These are phyloP conservation scores for Silene conica DNA, from an alignment of 148 eudicot species.

Conservation along the genomic window DNA sequence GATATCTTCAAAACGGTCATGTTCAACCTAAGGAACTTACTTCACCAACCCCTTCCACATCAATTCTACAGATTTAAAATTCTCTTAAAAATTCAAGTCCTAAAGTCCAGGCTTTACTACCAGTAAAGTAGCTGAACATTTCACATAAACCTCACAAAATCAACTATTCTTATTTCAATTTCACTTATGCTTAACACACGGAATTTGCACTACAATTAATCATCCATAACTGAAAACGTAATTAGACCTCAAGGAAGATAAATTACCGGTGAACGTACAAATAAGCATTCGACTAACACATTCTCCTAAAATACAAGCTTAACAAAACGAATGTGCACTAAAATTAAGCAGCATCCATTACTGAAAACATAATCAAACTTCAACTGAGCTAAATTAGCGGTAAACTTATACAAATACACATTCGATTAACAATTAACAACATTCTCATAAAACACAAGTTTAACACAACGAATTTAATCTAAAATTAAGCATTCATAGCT, in stretches of 20 bases:
- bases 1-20: neutral
- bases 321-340: neutral
- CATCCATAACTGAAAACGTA: too few species aligned
- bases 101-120: neutral
- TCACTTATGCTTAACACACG: neutral
- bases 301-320: neutral
- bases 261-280: neutral
- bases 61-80: neutral
- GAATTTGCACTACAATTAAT: too few species aligned
- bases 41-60: neutral
- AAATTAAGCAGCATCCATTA: neutral
- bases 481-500: neutral
- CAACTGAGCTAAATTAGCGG: too few species aligned
- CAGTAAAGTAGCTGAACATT: neutral
- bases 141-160: neutral
- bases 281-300: neutral
- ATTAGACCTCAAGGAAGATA: too few species aligned
- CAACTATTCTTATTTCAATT: neutral
- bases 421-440: neutral
- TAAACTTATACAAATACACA: neutral
- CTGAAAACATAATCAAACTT: neutral
- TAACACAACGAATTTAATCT: neutral
- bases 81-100: neutral
- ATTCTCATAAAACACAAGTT: neutral
- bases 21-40: neutral